Conservation (phyloP, 352 stramenopile species). For the Pythium pectinolyticum region DNA sequence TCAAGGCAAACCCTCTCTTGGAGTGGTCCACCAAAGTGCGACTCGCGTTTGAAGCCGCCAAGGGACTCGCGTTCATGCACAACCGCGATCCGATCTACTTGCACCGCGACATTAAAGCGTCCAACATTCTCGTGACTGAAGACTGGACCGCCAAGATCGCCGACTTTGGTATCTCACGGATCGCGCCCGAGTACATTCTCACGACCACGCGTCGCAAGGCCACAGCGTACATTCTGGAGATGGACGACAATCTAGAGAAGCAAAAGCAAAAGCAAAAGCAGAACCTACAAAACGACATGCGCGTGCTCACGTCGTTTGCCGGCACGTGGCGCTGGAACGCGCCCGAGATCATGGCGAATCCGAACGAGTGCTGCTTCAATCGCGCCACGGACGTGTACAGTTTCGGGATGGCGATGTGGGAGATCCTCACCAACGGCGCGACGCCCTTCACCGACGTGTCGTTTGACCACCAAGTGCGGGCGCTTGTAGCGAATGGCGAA, state of each 20-base stretch:
- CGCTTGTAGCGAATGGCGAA: constrained; percentile 54
- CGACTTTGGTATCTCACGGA: constrained; percentile 34
- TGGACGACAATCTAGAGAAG: too few relatives aligned
- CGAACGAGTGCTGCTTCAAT: constrained; percentile 63
- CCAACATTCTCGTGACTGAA: constrained; percentile 73
- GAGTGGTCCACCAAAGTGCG: constrained; percentile 60
- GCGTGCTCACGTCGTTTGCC: constrained; percentile 59
- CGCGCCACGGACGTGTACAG: constrained; percentile 72
- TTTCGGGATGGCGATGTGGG: constrained; percentile 74
- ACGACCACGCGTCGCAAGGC: constrained; percentile 42
- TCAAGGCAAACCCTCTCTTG: constrained; percentile 54
- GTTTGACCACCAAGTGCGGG: constrained; percentile 69
- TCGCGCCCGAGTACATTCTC: constrained; percentile 51
- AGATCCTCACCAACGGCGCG: constrained; percentile 60
- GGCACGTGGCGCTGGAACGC: constrained; percentile 75
- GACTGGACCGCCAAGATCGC: constrained; percentile 71
- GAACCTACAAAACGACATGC: too few relatives aligned
- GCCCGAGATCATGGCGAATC: constrained; percentile 61
- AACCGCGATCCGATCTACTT: constrained; percentile 73
- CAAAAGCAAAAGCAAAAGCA: too few relatives aligned
- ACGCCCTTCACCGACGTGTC: constrained; percentile 62
- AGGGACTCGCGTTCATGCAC: constrained; percentile 70
- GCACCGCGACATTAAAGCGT: constrained; percentile 70
- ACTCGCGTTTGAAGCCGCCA: constrained; percentile 58
- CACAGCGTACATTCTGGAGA: too few relatives aligned